Percentiles rank a stretch among this genome's conserved stretches.
These are phyloP conservation scores for Aureobasidium leucospermi DNA, from an alignment of 2,329 filamentous ascomycete species.

Conservation along the genomic window DNA sequence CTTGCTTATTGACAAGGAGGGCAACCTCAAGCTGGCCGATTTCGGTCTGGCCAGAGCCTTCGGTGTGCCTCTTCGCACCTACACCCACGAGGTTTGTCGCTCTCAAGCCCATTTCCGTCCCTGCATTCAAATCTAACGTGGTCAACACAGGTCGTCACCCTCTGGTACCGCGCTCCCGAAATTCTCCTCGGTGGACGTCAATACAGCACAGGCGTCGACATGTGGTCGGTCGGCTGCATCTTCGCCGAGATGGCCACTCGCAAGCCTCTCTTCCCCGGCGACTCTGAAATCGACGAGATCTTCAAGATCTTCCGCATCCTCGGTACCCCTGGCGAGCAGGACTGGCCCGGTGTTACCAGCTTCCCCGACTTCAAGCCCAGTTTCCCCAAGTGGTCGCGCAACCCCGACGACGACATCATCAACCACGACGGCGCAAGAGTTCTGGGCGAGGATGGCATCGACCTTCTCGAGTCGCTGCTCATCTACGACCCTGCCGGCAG, in stretches of 20 bases:
- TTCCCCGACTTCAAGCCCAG: slow-evolving; percentile 90
- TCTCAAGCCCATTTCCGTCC: background rate
- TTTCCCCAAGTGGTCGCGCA: slow-evolving; percentile 83
- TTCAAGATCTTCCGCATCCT: slow-evolving; percentile 84
- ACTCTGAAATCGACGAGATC: slow-evolving; percentile 89
- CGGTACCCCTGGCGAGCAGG: slow-evolving; percentile 72
- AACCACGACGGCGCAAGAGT: slow-evolving; percentile 42
- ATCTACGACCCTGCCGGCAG: slow-evolving; percentile 82
- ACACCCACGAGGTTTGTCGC: slow-evolving; percentile 68
- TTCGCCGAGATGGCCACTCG: slow-evolving; percentile 95
- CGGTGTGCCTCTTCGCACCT: slow-evolving; percentile 82
- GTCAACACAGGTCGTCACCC: slow-evolving; percentile 62
- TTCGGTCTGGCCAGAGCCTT: slow-evolving; percentile 91
- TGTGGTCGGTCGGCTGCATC: slow-evolving; percentile 93
- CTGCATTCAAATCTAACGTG: background rate
- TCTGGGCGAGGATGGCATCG: slow-evolving; percentile 64
- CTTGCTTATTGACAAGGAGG: slow-evolving; percentile 86
- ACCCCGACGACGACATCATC: slow-evolving; percentile 59
- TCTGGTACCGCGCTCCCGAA: slow-evolving; percentile 89
- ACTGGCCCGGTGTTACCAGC: slow-evolving; percentile 88
- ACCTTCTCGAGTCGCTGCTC: slow-evolving; percentile 63
- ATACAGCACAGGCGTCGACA: slow-evolving; percentile 90
- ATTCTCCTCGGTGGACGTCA: slow-evolving; percentile 85
- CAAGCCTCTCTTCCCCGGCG: slow-evolving; percentile 85
- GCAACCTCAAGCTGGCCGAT: slow-evolving; percentile 84